phyloP scores from a whole-genome alignment of 371 early-diverging fungal genomes.

The Vairimorpha apis region DNA sequence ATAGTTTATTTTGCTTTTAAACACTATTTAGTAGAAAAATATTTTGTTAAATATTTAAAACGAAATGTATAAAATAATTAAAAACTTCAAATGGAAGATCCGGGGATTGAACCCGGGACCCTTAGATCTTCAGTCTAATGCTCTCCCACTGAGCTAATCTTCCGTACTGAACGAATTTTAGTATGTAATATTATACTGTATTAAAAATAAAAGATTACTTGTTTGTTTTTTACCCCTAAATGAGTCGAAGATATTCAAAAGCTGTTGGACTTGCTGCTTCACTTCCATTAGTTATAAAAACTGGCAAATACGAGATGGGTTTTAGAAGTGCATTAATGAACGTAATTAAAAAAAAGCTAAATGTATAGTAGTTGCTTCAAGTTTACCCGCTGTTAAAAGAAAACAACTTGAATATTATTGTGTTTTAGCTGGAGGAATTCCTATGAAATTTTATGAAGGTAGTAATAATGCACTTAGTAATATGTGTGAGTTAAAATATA shows the following conservation, averaged over 20 bases:
- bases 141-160: slow-evolving; percentile 61
- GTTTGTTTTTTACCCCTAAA: neutral
- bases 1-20: no score
- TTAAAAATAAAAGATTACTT: no score
- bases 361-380: slow-evolving; percentile 58
- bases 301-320: slow-evolving; percentile 63
- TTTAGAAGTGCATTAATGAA: slow-evolving; percentile 57
- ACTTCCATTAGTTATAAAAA: slow-evolving; percentile 63
- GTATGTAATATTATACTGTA: no score
- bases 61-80: no score
- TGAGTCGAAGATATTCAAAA: slow-evolving; percentile 21
- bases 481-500: slow-evolving; percentile 51
- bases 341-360: slow-evolving; percentile 58
- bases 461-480: slow-evolving; percentile 61
- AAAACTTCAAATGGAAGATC: slow-evolving; percentile 56
- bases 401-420: slow-evolving; percentile 63
- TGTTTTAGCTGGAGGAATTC: slow-evolving; percentile 58
- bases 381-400: slow-evolving; percentile 59
- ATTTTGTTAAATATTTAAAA: no score
- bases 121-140: slow-evolving; percentile 61
- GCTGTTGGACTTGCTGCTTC: slow-evolving; percentile 4
- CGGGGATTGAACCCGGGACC: slow-evolving; percentile 61
- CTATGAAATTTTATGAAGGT: slow-evolving; percentile 62
- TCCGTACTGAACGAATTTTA: no score
- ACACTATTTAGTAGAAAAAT: no score